Percentiles rank a stretch among this genome's conserved stretches.
Evolutionary conservation across 176 grass and related monocot species (phyloP).

Genomic region (Oryza meyeriana): DNA sequence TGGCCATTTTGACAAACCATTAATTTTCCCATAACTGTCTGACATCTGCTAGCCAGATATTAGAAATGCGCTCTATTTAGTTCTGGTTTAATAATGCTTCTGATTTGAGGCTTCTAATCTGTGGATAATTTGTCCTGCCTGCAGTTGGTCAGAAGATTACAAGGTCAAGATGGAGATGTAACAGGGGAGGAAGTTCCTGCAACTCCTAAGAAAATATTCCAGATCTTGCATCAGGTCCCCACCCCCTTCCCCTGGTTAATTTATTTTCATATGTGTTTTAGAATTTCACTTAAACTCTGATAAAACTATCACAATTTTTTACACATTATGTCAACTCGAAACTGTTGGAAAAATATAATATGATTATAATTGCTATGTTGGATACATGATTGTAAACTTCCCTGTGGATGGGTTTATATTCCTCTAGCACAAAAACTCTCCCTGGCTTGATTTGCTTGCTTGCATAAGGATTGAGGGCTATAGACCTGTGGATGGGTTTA

Average conservation of each 20-base stretch:
- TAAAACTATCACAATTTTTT: neutral
- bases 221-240: slow-evolving; percentile 95
- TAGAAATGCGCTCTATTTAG: neutral
- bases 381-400: neutral
- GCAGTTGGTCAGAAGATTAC: slow-evolving; percentile 94
- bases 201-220: slow-evolving; percentile 98
- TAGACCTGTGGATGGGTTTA: neutral
- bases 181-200: slow-evolving; percentile 81
- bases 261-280: slow-evolving; percentile 15
- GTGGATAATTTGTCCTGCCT: slow-evolving; percentile 27
- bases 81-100: slow-evolving; percentile 17
- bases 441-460: neutral
- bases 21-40: neutral
- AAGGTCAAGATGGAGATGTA: slow-evolving; percentile 90
- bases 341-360: slow-evolving; percentile 4
- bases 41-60: neutral
- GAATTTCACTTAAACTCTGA: neutral
- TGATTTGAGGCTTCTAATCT: slow-evolving; percentile 12
- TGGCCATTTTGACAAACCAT: neutral
- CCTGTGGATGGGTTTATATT: too few species aligned
- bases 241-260: neutral
- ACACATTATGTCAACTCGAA: neutral
- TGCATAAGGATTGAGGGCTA: neutral
- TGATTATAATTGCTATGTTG: neutral
- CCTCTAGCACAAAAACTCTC: neutral